Base-by-base conservation (phyloP, 257 asterid genomes). In the Mentha longifolia region DNA sequence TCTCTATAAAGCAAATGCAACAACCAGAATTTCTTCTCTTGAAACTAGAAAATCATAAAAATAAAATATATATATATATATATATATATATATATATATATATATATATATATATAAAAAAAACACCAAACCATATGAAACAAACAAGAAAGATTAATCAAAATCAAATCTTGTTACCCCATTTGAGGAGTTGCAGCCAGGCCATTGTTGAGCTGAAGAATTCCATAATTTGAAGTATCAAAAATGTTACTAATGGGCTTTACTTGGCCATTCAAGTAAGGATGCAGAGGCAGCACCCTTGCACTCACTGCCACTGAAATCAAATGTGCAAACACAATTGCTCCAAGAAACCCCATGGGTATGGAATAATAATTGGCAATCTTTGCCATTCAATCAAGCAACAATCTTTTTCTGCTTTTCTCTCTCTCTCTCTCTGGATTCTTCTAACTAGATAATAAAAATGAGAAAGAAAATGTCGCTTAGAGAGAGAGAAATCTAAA, bases 171-270 rank as follows among this genome's bases (percentile, higher is more conserved):
- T 31, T n/a, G 6, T 46, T 84, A 92, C 98, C 97, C 98, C 98
- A 92, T 92, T 78, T 84, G 98, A 70, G 98, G 98, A 80, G 97
- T 83, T 28, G 1, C 75, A 47, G 90, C 97, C 79, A 92, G 81
- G 45, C 98, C 98, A 86, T 92, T 92, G 56, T 56, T 43, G 42
- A 92, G 82, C 82, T 92, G 97, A 51, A 90, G 71, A 75, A 85
- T 64, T 9, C 96, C 98, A 76, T 92, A 92, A 1, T 83, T 90
- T 61, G 98, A 88, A 76, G 98, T 92, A 77, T 92, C 97, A 79
- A 76, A 92, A 67, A 88, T 74, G 43, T 58, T 76, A 12, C 84
- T 61, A 56, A 85, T 72, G 65, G 85, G 79, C 25, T 77, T 76
- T 22, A 80, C 81, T 76, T 33, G 78, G 61, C 72, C 81, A n/a